These are phyloP conservation scores for Silene coronaria DNA, from an alignment of 179 eudicot genomes.

Conservation along the genomic window DNA sequence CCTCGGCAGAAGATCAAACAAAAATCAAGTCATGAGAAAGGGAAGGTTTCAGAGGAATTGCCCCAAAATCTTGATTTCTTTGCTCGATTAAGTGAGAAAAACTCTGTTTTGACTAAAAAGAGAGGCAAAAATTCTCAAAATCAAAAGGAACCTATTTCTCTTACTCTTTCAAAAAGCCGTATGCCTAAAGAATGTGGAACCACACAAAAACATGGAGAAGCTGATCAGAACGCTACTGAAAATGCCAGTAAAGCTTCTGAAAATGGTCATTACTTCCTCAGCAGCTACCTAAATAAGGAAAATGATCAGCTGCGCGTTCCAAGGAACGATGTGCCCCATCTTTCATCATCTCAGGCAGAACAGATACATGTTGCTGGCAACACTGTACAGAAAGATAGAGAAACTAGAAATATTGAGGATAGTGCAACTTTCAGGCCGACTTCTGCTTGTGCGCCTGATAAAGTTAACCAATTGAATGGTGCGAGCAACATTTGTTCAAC, in stretches of 20 bases:
- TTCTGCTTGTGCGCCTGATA: background rate
- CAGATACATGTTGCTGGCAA: constrained; percentile 6
- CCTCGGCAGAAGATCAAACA: constrained; percentile 15
- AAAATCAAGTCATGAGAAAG: constrained; percentile 19
- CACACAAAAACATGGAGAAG: constrained; percentile 7
- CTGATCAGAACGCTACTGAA: constrained; percentile 6
- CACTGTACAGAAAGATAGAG: constrained; percentile 10
- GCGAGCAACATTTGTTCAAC: constrained; percentile 10
- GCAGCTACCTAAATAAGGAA: constrained; percentile 5
- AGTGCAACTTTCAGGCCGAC: constrained; percentile 12
- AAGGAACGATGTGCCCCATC: constrained; percentile 10
- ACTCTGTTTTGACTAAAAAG: constrained; percentile 19
- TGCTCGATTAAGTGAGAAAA: constrained; percentile 20
- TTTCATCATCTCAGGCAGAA: constrained; percentile 16
- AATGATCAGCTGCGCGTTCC: constrained; percentile 9
- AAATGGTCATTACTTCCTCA: constrained; percentile 7
- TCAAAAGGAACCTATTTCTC: constrained; percentile 17
- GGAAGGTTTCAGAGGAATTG: constrained; percentile 15
- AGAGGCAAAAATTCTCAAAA: constrained; percentile 19
- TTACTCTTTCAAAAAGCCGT: constrained; percentile 9
- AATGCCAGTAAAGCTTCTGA: constrained; percentile 16
- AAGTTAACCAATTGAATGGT: background rate
- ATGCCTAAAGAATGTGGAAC: constrained; percentile 12
- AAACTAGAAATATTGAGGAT: constrained; percentile 6
- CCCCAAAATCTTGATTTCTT: constrained; percentile 14